phyloP scores from a whole-genome alignment of 106 monocot genomes.

The Gastrodia elata region DNA sequence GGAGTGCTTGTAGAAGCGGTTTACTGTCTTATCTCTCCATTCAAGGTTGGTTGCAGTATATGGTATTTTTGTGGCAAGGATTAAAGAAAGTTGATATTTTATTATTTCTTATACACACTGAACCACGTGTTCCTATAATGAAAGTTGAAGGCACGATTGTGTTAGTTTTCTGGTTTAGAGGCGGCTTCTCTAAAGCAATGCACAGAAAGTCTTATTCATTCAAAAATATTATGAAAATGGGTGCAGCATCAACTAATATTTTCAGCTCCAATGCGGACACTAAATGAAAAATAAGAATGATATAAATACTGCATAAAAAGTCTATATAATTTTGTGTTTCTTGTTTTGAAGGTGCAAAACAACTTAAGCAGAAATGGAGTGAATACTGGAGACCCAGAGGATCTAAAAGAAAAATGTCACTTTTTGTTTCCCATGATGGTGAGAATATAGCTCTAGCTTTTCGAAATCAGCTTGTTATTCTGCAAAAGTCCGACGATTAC shows the following conservation, averaged over 20 bases:
- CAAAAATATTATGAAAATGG: not conserved
- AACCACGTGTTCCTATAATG: not conserved
- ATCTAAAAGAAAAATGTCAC: slow-evolving; percentile 25
- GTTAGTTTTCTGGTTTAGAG: not conserved
- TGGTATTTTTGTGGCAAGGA: not conserved
- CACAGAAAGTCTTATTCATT: not conserved
- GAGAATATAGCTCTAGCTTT: slow-evolving; percentile 49
- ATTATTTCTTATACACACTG: no score
- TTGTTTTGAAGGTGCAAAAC: slow-evolving; percentile 35
- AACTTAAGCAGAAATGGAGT: slow-evolving; percentile 57
- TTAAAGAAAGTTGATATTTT: not conserved
- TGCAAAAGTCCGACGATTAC: slow-evolving; percentile 58
- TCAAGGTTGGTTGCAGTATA: slow-evolving; percentile 23
- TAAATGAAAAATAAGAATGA: not conserved
- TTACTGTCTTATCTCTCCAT: slow-evolving; percentile 40
- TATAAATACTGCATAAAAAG: not conserved
- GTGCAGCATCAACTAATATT: not conserved
- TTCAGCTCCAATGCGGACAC: not conserved
- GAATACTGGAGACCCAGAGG: slow-evolving; percentile 18
- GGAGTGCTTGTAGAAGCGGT: slow-evolving; percentile 10
- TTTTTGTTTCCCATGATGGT: slow-evolving; percentile 52
- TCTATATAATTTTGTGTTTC: not conserved
- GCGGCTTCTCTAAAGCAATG: not conserved
- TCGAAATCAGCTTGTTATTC: slow-evolving; percentile 36
- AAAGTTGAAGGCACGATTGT: not conserved